Evolutionary conservation across 345 rosid species (phyloP), one percentile per base, ranked within the genome.

Genomic region (Garcia nutans): DNA sequence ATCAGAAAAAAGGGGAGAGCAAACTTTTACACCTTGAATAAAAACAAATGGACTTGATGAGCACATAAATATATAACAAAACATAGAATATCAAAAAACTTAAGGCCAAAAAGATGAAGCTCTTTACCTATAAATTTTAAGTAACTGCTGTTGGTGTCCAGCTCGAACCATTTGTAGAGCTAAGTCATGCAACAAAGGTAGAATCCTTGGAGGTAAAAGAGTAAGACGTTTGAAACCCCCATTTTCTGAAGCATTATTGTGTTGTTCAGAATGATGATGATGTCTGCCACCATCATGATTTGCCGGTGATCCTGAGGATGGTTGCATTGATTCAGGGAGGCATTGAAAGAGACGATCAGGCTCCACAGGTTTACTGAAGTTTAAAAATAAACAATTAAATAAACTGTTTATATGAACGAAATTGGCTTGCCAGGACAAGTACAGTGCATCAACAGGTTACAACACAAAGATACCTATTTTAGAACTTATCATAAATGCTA

Each of bases 321-420:
- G 98, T 57, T 96, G 93, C 85, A 92, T 79, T 20, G 98, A 90
- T 83, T 89, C 92, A 45, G 99, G 99, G 59, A 96, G 93, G 83
- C 99, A 89, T 76, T 92, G 97, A 76, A 91, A 96, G 82, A 96
- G 94, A 70, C 90, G 95, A 78, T 93, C 99, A 80, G 99, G 95
- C 77, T 96, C 98, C 82, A 93, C 90, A 2, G 99, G 90, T 78
- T 93, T 93, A 87, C 98, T 96, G 92, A 76, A 82, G 73, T 75
- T 68, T 41, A 62, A 28, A 67, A 42, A 61, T 20, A 70, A 54
- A 76, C 16, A 64, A 63, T 31, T 15, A 41, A 72, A 75, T 1
- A 71, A 72, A 73, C 54, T 13, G 55, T 49, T 11, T 26, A 52
- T 26, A 68, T 50, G 61, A 82, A 55, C 56, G 19, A 75, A 75